Evolutionary conservation across 441 rosid genomes (phyloP), one percentile per base, ranked within the genome.

Genomic region (Corymbia citriodora): DNA sequence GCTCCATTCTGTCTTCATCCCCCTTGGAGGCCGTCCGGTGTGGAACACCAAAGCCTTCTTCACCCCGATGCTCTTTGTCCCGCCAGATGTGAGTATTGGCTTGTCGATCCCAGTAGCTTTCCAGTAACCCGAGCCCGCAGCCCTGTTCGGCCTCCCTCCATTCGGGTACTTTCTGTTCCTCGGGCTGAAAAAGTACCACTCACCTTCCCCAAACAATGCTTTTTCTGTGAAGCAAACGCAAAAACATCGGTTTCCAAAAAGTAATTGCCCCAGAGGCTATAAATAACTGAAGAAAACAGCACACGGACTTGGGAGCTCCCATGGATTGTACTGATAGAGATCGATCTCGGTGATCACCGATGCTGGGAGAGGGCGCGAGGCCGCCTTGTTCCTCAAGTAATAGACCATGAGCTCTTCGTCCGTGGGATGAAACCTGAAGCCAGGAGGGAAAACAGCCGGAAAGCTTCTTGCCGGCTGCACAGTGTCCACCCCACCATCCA

Each of bases 351-450:
- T 94, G 2, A 95, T 93, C 50, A 94, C 45, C 10, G 93, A 81
- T 11, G 96, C 95, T 3, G 96, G 96, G 27, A 95, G 92, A 2
- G 94, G 94, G 57, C 65, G 89, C 0, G 94, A 94, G 89, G 90
- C 83, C 13, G 91, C 95, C 92, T 93, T 94, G 90, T 95, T 94
- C 83, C 82, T 93, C 88, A 95, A 88, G 94, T 95, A 95, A 92
- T 94, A 92, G 40, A 92, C 88, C 36, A 95, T 94, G 88, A 95
- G 96, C 89, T 95, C 97, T 91, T 95, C 94, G 79, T 94, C 97
- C 7, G 97, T 94, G 48, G 97, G 96, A 91, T 94, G 96, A 87
- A 95, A 95, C 92, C 96, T 92, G 91, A 95, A 95, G 70, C 96
- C 96, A 4, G 95, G 96, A 79, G 97, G 97, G 48, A 94, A 89